A percentile compares a stretch with the other conserved stretches of the same genome.
These are phyloP conservation scores for Leccinum subrobustum DNA, from an alignment of 1,284 basidiomycete genomes.

Conservation along the genomic window DNA sequence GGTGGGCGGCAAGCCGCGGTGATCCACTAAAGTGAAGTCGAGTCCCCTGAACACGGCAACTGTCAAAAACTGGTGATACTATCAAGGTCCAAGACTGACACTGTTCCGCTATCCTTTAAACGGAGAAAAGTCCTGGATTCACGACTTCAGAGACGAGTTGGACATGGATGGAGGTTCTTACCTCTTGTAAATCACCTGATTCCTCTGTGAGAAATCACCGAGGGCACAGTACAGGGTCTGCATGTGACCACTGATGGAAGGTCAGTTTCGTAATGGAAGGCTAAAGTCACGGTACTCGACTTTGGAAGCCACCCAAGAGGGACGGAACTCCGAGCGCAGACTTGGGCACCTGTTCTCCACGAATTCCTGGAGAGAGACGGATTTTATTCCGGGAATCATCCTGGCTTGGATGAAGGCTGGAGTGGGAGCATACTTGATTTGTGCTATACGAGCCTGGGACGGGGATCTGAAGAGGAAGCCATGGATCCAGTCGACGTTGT, in stretches of 20 bases:
- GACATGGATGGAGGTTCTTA: slow-evolving; percentile 26
- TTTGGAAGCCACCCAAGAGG: slow-evolving; percentile 70
- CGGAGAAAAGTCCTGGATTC: slow-evolving; percentile 12
- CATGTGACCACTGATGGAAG: slow-evolving; percentile 58
- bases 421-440: slow-evolving; percentile 38
- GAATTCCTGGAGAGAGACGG: slow-evolving; percentile 48
- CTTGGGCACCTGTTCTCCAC: slow-evolving; percentile 58
- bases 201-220: slow-evolving; percentile 47
- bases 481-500: slow-evolving; percentile 16
- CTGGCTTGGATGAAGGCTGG: slow-evolving; percentile 39
- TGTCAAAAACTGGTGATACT: background rate
- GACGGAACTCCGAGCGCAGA: slow-evolving; percentile 51
- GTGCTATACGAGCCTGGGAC: slow-evolving; percentile 22
- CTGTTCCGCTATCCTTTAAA: slow-evolving; percentile 67
- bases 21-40: slow-evolving; percentile 66
- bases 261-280: slow-evolving; percentile 1
- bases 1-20: slow-evolving; percentile 52
- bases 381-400: slow-evolving; percentile 19
- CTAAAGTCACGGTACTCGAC: slow-evolving; percentile 35
- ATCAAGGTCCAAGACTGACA: slow-evolving; percentile 38
- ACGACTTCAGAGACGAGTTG: too few species aligned
- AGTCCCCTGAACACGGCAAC: slow-evolving; percentile 49
- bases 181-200: slow-evolving; percentile 49
- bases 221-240: slow-evolving; percentile 70
- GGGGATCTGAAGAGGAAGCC: slow-evolving; percentile 31